Base-by-base conservation (phyloP, 2,329 filamentous ascomycete species). In the Ceratocystiopsis minuta region DNA sequence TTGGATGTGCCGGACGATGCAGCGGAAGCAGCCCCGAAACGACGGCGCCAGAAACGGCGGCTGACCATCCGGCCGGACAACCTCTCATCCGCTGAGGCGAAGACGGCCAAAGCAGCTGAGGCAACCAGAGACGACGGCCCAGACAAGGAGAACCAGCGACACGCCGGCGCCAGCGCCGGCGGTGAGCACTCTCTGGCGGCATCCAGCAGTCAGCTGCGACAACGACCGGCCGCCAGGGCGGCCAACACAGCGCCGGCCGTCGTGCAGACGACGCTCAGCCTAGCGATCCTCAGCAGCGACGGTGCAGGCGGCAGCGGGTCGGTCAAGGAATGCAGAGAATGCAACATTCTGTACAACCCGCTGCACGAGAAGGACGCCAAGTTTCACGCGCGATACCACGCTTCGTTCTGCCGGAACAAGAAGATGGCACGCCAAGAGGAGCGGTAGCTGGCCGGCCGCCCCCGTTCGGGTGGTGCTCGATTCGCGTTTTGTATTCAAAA, bases 301-400 rank as follows among this genome's bases (percentile, higher is more conserved):
- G 43, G 44, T 13, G 43, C 38, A 14, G 41, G 39, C 16, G 33
- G 36, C 20, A 10, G 24, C 9, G 24, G 24, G 4, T 46, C 45
- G 24, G 63, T 65, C 45, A 55, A 52, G 2, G 58, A 65, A 43
- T 66, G 63, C 47, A 57, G 54, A 31, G 58, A 59, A 24, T 66
- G 63, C 46, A 57, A 58, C 20, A 59, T 64, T 43, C 43, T 66
- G 36, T 66, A 65, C 47, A 66, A 66, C 41, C 60, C 61, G 5
- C 50, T 64, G 35, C 61, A 66, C 47, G 57, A 60, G 33, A 57
- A 61, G 41, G 63, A 66, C 45, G 57, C 57, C 16, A 59, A 56
- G 45, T 56, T 59, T 20, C 63, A 66, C 40, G 57, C 59, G 17
- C 57, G 54, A 36, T 57, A 50, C 38, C 50, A 62, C 40, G 58